Evolutionary conservation across 176 grass and related monocot genomes (phyloP).

Genomic region (Cymbopogon citratus): DNA sequence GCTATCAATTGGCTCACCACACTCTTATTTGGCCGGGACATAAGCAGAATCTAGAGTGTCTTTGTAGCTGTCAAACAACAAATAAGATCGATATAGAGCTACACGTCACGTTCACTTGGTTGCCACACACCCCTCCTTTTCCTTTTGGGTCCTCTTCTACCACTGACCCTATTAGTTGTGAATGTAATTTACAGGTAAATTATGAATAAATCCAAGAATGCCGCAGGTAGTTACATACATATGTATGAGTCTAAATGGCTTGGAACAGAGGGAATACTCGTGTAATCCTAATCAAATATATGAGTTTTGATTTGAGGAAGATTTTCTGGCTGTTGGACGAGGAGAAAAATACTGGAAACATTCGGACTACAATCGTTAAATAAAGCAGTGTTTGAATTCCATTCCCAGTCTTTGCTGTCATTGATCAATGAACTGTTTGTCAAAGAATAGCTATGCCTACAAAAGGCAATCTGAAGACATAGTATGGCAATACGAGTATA

Average conservation of each 20-base stretch:
- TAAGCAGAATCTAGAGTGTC: conserved; percentile 64
- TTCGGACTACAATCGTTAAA: neutral
- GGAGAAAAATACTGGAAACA: neutral
- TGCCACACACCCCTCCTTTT: neutral
- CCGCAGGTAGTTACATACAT: neutral
- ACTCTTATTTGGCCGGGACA: conserved; percentile 79
- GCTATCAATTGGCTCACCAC: conserved; percentile 96
- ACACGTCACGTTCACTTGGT: neutral
- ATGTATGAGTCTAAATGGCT: neutral
- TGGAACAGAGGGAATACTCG: neutral
- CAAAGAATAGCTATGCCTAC: neutral
- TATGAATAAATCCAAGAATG: conserved; percentile 21
- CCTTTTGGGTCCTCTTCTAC: neutral
- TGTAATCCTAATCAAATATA: neutral
- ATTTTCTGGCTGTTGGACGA: neutral
- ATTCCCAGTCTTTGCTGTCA: neutral
- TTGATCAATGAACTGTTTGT: neutral
- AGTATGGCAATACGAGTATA: neutral
- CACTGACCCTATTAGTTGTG: neutral
- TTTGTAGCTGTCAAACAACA: neutral
- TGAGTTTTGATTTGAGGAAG: neutral
- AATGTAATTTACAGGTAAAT: conserved; percentile 3
- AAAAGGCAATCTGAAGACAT: neutral
- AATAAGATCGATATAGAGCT: neutral
- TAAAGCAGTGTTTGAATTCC: neutral